These are phyloP conservation scores for Cutaneotrichosporon dermatis DNA, from an alignment of 1,284 basidiomycete species.

Conservation along the genomic window DNA sequence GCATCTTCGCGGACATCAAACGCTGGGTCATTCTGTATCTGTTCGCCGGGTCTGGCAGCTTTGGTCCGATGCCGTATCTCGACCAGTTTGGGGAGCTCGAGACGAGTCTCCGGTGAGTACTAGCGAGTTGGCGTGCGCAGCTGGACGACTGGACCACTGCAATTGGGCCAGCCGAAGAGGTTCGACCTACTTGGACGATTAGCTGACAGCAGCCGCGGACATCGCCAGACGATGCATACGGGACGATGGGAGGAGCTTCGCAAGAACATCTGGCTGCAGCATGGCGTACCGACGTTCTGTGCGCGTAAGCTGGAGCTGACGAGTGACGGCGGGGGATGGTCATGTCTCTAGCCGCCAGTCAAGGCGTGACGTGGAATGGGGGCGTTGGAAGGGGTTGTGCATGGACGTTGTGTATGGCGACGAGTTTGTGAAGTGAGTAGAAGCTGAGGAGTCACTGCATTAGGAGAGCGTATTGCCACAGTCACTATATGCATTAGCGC, in stretches of 20 bases:
- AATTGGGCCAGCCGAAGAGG: too few relatives aligned
- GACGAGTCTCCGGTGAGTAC: conserved; percentile 74
- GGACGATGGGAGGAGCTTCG: conserved; percentile 89
- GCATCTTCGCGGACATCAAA: conserved; percentile 87
- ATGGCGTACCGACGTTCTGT: conserved; percentile 83
- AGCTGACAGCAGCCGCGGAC: conserved; percentile 60
- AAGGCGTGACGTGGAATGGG: too few relatives aligned
- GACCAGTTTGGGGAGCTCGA: conserved; percentile 95
- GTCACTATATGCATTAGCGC: too few relatives aligned
- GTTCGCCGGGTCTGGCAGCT: conserved; percentile 82
- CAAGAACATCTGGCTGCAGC: conserved; percentile 75
- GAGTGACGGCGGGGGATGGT: conserved; percentile 88
- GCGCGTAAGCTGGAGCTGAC: conserved; percentile 82
- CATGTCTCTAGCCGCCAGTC: conserved; percentile 58
- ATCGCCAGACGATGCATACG: conserved; percentile 80
- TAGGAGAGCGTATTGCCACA: too few relatives aligned
- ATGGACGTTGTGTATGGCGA: too few relatives aligned
- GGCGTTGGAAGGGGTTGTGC: too few relatives aligned
- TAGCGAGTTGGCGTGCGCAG: too few relatives aligned
- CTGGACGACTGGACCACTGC: too few relatives aligned
- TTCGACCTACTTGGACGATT: too few relatives aligned
- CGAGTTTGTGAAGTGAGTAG: too few relatives aligned
- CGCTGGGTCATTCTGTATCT: conserved; percentile 89
- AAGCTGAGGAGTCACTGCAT: too few relatives aligned
- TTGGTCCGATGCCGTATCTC: conserved; percentile 83